Percentiles rank a stretch among this genome's conserved stretches.
These are phyloP conservation scores for Groenewaldozyma sp. DNA, from an alignment of 1,139 yeast genomes.

Conservation along the genomic window DNA sequence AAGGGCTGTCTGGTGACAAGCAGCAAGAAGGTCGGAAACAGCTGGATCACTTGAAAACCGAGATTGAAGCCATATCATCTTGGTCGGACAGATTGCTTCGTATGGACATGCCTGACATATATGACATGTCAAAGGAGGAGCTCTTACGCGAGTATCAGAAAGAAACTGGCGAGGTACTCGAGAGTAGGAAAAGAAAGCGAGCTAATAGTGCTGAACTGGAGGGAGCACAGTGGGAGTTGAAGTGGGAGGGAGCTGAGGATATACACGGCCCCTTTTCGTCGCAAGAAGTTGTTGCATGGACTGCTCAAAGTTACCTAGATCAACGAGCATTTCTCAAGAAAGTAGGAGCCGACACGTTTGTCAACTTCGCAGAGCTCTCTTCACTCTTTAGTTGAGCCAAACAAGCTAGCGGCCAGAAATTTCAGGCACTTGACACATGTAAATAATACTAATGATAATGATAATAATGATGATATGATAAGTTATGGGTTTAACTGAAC, in stretches of 20 bases:
- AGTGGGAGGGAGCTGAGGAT: conserved; percentile 44
- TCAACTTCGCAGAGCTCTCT: conserved; percentile 7
- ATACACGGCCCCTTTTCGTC: conserved; percentile 53
- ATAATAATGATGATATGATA: no score
- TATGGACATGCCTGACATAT: conserved; percentile 36
- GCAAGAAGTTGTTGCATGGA: conserved; percentile 55
- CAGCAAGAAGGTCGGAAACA: conserved; percentile 10
- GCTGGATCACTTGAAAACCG: conserved; percentile 20
- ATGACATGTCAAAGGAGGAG: conserved; percentile 52
- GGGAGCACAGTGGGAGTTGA: conserved; percentile 48
- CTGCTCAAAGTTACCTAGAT: conserved; percentile 44
- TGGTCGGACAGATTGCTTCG: conserved; percentile 39
- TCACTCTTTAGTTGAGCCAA: no score
- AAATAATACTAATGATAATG: no score
- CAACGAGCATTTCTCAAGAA: conserved; percentile 38
- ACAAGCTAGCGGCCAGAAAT: no score
- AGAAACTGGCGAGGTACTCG: conserved; percentile 39
- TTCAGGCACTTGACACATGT: no score
- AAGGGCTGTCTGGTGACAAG: conserved; percentile 7
- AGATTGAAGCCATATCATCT: conserved; percentile 41
- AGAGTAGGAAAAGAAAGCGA: conserved; percentile 11
- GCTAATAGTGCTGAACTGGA: conserved; percentile 19
- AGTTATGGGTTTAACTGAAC: no score
- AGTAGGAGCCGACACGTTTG: conserved; percentile 22
- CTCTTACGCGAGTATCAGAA: conserved; percentile 43